Conservation (phyloP, 2,329 filamentous ascomycete species). For the Arachnomyces sp. region DNA sequence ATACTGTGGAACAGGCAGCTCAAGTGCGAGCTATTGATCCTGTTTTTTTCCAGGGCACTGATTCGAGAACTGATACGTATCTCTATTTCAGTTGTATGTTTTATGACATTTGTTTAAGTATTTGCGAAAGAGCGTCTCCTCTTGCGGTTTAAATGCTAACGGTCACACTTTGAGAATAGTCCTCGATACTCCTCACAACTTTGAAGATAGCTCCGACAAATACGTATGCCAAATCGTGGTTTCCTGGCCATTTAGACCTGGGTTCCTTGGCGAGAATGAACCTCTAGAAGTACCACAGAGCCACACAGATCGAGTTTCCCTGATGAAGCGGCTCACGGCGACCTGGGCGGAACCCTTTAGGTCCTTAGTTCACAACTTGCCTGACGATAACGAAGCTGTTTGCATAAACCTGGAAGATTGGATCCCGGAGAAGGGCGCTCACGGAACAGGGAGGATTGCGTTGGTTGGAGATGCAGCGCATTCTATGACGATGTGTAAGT, state of each 20-base stretch:
- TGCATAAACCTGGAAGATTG: conserved; percentile 44
- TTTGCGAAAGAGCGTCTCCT: too few relatives aligned
- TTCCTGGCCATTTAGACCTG: conserved; percentile 42
- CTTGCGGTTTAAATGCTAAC: too few relatives aligned
- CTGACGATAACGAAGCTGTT: conserved; percentile 36
- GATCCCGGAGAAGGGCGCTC: conserved; percentile 33
- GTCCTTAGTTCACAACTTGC: conserved; percentile 34
- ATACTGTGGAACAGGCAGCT: conserved; percentile 34
- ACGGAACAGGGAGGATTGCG: conserved; percentile 33
- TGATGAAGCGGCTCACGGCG: conserved; percentile 38
- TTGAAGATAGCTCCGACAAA: conserved; percentile 23
- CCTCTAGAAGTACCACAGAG: conserved; percentile 35
- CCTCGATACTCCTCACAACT: conserved; percentile 42
- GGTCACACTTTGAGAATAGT: conserved; percentile 32
- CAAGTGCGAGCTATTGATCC: conserved; percentile 43
- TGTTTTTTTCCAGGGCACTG: conserved; percentile 47
- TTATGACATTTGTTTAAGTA: background rate
- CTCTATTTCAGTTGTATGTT: conserved; percentile 45
- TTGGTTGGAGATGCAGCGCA: conserved; percentile 50
- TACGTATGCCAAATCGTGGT: conserved; percentile 44
- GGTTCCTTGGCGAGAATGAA: conserved; percentile 23
- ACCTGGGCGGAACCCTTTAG: conserved; percentile 46
- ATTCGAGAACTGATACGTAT: conserved; percentile 44
- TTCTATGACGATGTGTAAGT: conserved; percentile 53
- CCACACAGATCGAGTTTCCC: conserved; percentile 29